Percentiles rank a stretch among this genome's conserved stretches.
Evolutionary conservation across 129 eudicot genomes (phyloP).

Genomic region (Centaurea solstitialis): DNA sequence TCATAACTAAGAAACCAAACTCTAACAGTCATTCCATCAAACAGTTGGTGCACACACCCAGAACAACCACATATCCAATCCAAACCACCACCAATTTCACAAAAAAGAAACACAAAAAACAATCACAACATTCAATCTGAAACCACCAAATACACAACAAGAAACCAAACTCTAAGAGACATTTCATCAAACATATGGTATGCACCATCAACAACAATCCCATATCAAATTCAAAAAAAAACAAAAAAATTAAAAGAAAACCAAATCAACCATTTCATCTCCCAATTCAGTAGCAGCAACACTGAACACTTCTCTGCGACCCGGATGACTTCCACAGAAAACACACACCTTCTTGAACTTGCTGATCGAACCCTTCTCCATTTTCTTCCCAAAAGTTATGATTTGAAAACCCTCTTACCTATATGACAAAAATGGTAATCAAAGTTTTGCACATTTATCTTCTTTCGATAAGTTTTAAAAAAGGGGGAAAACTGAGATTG

Average conservation of each 20-base stretch:
- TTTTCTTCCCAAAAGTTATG: slow-evolving; percentile 22
- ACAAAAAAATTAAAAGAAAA: not conserved
- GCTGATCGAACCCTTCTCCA: slow-evolving; percentile 50
- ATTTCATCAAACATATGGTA: slow-evolving; percentile 18
- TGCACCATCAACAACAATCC: slow-evolving; percentile 12
- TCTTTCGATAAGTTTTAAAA: not conserved
- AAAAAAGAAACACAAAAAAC: not conserved
- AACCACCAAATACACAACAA: not conserved
- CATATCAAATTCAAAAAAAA: slow-evolving; percentile 8
- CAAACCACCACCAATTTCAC: slow-evolving; percentile 6
- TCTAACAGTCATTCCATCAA: slow-evolving; percentile 13
- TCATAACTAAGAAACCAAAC: slow-evolving; percentile 3
- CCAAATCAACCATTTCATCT: slow-evolving; percentile 71
- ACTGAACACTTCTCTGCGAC: slow-evolving; percentile 79
- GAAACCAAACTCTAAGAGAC: slow-evolving; percentile 7
- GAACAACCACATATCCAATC: slow-evolving; percentile 15
- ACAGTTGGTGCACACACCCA: slow-evolving; percentile 21
- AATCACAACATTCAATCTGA: not conserved
- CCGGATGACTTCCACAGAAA: slow-evolving; percentile 92
- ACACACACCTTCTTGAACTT: slow-evolving; percentile 83
- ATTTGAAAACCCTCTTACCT: slow-evolving; percentile 5
- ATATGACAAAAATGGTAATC: slow-evolving; percentile 21
- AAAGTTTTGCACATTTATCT: slow-evolving; percentile 28
- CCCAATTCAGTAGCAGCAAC: slow-evolving; percentile 90
- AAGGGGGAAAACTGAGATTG: slow-evolving; percentile 22